Evolutionary conservation across 108 stramenopile genomes (phyloP).

Genomic region (Conticribra weissflogii): DNA sequence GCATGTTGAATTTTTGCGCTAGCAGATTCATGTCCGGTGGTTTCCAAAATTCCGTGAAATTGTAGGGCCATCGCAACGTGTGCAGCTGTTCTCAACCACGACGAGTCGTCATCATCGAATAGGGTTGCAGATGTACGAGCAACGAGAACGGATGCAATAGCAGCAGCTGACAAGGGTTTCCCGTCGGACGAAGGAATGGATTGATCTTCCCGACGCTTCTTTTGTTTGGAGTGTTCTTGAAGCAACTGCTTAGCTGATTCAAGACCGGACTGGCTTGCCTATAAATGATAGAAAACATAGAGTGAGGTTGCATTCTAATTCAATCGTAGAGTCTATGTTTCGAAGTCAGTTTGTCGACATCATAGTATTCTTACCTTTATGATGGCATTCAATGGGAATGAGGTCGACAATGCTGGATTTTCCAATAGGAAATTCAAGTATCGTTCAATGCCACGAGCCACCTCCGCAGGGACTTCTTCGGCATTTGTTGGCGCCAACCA

Average conservation of each 20-base stretch:
- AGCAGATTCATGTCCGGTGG: slow-evolving; percentile 75
- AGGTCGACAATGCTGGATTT: slow-evolving; percentile 79
- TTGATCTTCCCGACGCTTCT: slow-evolving; percentile 46
- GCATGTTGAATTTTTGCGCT: slow-evolving; percentile 90
- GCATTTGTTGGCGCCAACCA: background rate
- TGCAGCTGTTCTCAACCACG: slow-evolving; percentile 88
- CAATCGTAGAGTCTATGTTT: too few relatives aligned
- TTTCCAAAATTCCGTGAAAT: slow-evolving; percentile 89
- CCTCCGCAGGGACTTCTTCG: slow-evolving; percentile 12
- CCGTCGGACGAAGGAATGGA: slow-evolving; percentile 7
- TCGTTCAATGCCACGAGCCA: slow-evolving; percentile 56
- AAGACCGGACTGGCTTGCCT: slow-evolving; percentile 87
- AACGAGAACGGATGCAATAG: slow-evolving; percentile 34
- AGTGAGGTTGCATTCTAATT: too few relatives aligned
- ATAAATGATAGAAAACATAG: slow-evolving; percentile 21
- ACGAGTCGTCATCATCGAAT: slow-evolving; percentile 54
- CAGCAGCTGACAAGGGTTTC: slow-evolving; percentile 20
- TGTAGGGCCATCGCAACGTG: slow-evolving; percentile 85
- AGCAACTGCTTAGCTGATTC: slow-evolving; percentile 80
- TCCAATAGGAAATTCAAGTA: slow-evolving; percentile 87
- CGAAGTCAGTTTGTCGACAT: too few relatives aligned
- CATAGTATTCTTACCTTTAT: slow-evolving; percentile 55
- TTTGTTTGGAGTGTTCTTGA: slow-evolving; percentile 59
- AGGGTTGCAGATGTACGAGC: slow-evolving; percentile 24
- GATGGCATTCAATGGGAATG: slow-evolving; percentile 83